A percentile compares a stretch with the other conserved stretches of the same genome.
Evolutionary conservation across 148 eudicot genomes (phyloP).

Genomic region (Rhododendron ovatum): DNA sequence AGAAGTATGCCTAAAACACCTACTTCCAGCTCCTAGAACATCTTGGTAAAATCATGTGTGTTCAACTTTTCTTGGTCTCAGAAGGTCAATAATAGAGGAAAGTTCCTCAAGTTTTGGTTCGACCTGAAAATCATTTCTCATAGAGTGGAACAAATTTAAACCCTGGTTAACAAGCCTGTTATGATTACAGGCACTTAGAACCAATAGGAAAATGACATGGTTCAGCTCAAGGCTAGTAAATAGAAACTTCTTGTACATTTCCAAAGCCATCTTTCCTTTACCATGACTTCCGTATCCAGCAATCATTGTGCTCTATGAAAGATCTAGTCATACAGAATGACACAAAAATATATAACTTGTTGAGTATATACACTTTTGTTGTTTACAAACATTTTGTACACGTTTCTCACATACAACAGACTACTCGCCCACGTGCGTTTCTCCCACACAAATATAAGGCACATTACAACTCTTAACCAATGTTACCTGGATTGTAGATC

Average conservation of each 20-base stretch:
- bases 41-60: constrained; percentile 58
- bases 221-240: constrained; percentile 49
- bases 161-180: constrained; percentile 72
- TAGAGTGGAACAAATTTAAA: constrained; percentile 48
- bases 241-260: constrained; percentile 45
- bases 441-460: too few relatives aligned
- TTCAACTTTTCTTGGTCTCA: constrained; percentile 68
- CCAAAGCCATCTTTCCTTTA: constrained; percentile 60
- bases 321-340: too few relatives aligned
- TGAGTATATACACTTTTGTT: too few relatives aligned
- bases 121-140: constrained; percentile 48
- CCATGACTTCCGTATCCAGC: constrained; percentile 84
- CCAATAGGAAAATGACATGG: constrained; percentile 53
- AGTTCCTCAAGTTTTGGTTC: constrained; percentile 67
- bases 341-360: too few relatives aligned
- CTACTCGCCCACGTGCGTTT: too few relatives aligned
- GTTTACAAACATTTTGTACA: too few relatives aligned
- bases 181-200: constrained; percentile 78
- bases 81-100: constrained; percentile 75
- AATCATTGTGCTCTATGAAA: constrained; percentile 61
- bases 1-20: constrained; percentile 78
- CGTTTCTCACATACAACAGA: too few relatives aligned
- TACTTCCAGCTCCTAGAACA: constrained; percentile 45
- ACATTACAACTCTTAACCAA: too few relatives aligned
- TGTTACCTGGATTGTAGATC: too few relatives aligned